These are phyloP conservation scores for Dalbergia cultrata DNA, from an alignment of 306 rosid species.

Conservation along the genomic window DNA sequence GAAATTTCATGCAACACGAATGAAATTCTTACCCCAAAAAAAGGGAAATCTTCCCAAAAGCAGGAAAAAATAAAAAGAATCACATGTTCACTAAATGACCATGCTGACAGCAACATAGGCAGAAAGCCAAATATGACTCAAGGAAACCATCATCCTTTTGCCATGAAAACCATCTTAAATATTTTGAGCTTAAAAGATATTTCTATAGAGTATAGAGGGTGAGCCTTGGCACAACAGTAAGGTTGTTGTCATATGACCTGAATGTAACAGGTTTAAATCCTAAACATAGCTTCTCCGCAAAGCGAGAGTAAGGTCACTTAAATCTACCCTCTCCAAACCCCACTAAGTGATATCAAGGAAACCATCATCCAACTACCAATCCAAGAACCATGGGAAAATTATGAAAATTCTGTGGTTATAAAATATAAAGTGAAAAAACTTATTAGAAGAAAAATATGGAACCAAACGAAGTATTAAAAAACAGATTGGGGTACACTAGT, in stretches of 20 bases:
- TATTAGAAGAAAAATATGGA: conserved; percentile 10
- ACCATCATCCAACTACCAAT: conserved; percentile 24
- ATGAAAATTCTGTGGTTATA: too few species aligned
- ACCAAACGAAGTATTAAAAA: not conserved
- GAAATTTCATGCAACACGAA: conserved; percentile 32
- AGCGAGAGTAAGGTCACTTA: too few species aligned
- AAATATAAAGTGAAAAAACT: not conserved
- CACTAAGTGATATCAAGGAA: conserved; percentile 6
- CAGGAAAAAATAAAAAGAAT: not conserved
- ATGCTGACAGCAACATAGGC: conserved; percentile 31
- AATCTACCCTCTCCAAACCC: too few species aligned
- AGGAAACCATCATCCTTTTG: conserved; percentile 34
- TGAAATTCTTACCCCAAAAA: not conserved
- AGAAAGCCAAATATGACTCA: conserved; percentile 13
- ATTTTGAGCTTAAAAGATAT: conserved; percentile 5
- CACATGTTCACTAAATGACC: conserved; percentile 7
- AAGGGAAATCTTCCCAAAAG: conserved; percentile 9
- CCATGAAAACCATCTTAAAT: conserved; percentile 1
- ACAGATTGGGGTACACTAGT: not conserved
- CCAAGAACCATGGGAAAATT: conserved; percentile 5
- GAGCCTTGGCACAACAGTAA: too few species aligned
- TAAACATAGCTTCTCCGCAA: too few species aligned
- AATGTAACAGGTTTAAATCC: too few species aligned
- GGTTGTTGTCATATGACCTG: too few species aligned
- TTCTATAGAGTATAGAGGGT: not conserved